phyloP scores from a whole-genome alignment of 495 filamentous ascomycete genomes.

The Pyronema domesticum region DNA sequence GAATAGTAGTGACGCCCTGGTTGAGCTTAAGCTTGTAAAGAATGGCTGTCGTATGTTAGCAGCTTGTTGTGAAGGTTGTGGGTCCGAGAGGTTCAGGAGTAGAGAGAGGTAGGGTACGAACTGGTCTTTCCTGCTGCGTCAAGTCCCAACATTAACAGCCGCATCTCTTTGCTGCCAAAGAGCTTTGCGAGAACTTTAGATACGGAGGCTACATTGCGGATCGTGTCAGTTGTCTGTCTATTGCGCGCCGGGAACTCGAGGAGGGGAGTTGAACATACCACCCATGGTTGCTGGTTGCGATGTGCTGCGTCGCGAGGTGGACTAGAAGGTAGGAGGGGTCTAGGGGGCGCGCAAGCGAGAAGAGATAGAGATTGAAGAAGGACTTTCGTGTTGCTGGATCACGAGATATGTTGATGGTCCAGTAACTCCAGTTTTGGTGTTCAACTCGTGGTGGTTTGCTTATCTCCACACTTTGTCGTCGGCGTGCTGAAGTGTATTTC shows the following conservation, averaged over 20 bases:
- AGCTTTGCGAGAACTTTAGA: conserved; percentile 44
- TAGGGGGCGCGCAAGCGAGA: too few species aligned
- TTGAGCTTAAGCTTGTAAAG: conserved; percentile 99
- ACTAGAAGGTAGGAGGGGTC: too few species aligned
- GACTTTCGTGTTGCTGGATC: too few species aligned
- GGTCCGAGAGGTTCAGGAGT: background rate
- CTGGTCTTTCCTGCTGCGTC: conserved; percentile 97
- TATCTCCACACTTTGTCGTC: too few species aligned
- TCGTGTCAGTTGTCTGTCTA: background rate
- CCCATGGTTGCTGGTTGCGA: background rate
- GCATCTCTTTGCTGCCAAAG: conserved; percentile 97
- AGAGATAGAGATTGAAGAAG: too few species aligned
- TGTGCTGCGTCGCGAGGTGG: too few species aligned
- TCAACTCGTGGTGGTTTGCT: too few species aligned
- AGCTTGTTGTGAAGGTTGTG: background rate
- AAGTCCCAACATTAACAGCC: conserved; percentile 90
- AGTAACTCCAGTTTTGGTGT: too few species aligned
- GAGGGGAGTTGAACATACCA: background rate
- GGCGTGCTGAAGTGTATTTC: too few species aligned
- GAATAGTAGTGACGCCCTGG: conserved; percentile 96
- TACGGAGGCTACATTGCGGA: conserved; percentile 11
- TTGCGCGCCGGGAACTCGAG: background rate
- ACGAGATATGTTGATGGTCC: too few species aligned
- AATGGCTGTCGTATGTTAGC: conserved; percentile 40
- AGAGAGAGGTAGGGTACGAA: conserved; percentile 27